Evolutionary conservation across 2,329 filamentous ascomycete genomes (phyloP), one percentile per base, ranked within the genome.

Genomic region (Pseudocercospora crystallina): DNA sequence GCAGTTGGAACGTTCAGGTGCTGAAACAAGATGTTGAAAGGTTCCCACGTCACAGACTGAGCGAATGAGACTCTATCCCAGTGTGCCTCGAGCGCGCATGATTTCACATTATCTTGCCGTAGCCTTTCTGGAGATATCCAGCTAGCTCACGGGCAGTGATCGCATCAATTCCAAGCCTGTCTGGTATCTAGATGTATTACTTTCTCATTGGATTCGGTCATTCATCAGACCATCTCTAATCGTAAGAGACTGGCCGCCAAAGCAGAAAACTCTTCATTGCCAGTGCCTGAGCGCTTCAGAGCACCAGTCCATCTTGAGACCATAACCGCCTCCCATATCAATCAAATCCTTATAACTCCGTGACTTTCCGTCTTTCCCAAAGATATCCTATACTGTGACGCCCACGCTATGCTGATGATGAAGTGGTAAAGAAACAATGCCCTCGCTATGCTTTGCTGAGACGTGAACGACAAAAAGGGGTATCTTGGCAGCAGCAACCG

Each of bases 201-300:
- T 31, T 39, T 48, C 44, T 43, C 48, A 17, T 8, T 36, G 14
- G 20, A 40, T 11, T 44, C 41, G 43, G 41, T 51, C 42, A 35
- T 42, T 43, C 36, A 26, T 49, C 34, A 43, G 31, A 42, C 51
- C 34, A 38, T 44, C 51, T 48, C 47, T 44, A 43, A 43, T 41
- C 35, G 17, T 30, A 51, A 36, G 30, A 13, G n/a, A 51, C 31
- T 14, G 15, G 38, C 26, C 31, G 13, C 37, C 45, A 31, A 44
- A 43, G 34, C 50, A 43, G 43, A 44, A 51, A 44, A 40, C 35
- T 34, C 43, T 37, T 54, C 49, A 47, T 47, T 33, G 51, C 50
- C 53, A 47, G 53, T 55, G 56, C 50, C 56, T 55, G 58, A 60
- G 58, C 58, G 44, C 58, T 60, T 60, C 58, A 60, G 58, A 58